Conservation (phyloP, 768 basidiomycete species). For the Boletus huronensis region DNA sequence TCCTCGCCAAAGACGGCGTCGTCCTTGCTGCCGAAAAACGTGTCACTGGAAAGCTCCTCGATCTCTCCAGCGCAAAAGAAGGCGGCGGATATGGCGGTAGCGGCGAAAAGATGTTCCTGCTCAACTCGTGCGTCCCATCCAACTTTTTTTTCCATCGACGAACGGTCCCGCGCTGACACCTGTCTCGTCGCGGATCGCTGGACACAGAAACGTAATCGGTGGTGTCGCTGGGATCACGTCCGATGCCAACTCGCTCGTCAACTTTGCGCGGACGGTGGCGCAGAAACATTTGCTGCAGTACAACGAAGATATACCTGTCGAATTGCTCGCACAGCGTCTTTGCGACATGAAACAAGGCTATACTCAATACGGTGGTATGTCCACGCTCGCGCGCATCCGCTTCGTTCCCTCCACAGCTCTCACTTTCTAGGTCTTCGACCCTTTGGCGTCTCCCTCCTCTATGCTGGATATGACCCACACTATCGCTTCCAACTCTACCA, state of each 20-base stretch:
- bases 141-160: not conserved
- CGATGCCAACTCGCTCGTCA: constrained; percentile 96
- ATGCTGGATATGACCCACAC: constrained; percentile 95
- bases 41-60: constrained; percentile 95
- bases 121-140: constrained; percentile 68
- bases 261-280: constrained; percentile 87
- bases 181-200: not conserved
- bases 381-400: not conserved
- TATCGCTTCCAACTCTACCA: constrained; percentile 98
- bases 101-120: constrained; percentile 95
- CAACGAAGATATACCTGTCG: constrained; percentile 98
- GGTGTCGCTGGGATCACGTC: constrained; percentile 96
- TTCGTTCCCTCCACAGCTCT: not conserved
- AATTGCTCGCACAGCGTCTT: constrained; percentile 87
- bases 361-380: constrained; percentile 89
- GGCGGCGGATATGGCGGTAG: constrained; percentile 86
- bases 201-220: constrained; percentile 82
- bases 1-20: constrained; percentile 86
- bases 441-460: constrained; percentile 95
- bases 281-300: constrained; percentile 86
- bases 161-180: not conserved
- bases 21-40: constrained; percentile 96
- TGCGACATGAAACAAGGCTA: constrained; percentile 99
- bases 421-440: constrained; percentile 77
- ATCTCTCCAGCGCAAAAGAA: constrained; percentile 81